A percentile compares a stretch with the other conserved stretches of the same genome.
Evolutionary conservation across 2,329 filamentous ascomycete genomes (phyloP).

Genomic region (Rachicladosporium sp.): DNA sequence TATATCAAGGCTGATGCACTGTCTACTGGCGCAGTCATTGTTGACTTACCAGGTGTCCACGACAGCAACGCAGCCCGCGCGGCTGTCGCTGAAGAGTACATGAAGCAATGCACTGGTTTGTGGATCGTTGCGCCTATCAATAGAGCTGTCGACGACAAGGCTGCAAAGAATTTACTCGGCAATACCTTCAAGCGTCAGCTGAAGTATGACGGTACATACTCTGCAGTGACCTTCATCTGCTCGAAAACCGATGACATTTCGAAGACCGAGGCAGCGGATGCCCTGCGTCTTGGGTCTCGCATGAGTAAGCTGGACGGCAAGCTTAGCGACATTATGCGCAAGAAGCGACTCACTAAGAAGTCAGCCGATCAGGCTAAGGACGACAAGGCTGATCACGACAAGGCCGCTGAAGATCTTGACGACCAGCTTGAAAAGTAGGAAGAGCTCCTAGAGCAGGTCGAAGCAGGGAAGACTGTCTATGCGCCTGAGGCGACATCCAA

Average conservation of each 20-base stretch:
- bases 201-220: constrained; percentile 45
- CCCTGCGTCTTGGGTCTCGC: constrained; percentile 25
- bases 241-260: constrained; percentile 52
- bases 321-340: constrained; percentile 14
- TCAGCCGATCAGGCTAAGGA: constrained; percentile 21
- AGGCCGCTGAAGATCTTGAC: constrained; percentile 25
- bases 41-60: constrained; percentile 47
- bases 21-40: constrained; percentile 42
- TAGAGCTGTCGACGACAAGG: constrained; percentile 48
- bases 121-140: constrained; percentile 54
- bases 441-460: constrained; percentile 24
- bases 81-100: constrained; percentile 45
- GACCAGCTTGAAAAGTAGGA: constrained; percentile 37
- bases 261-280: constrained; percentile 31
- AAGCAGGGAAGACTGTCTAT: constrained; percentile 32
- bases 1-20: constrained; percentile 39
- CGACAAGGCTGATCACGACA: constrained; percentile 22
- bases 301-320: constrained; percentile 16
- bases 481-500: constrained; percentile 24
- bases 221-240: constrained; percentile 48
- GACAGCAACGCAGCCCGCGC: constrained; percentile 49
- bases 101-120: constrained; percentile 47
- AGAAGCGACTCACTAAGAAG: constrained; percentile 11
- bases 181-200: constrained; percentile 47
- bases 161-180: constrained; percentile 44